These are phyloP conservation scores for Rhizophagus sp. DNA, from an alignment of 192 early-diverging fungal genomes.

Conservation along the genomic window DNA sequence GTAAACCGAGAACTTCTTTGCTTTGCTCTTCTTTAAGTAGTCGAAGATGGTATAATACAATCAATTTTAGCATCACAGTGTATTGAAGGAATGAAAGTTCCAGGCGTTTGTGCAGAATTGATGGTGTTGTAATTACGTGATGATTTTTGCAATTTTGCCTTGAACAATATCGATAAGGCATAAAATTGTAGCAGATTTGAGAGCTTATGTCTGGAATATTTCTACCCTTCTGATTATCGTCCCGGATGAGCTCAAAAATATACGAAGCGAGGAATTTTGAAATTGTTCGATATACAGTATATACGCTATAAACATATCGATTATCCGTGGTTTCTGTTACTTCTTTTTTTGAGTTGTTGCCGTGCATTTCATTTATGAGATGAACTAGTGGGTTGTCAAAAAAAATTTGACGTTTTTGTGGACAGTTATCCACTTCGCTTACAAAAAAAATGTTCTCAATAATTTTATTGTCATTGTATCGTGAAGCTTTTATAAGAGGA, in stretches of 20 bases:
- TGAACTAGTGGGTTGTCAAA: constrained; percentile 13
- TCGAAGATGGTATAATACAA: not conserved
- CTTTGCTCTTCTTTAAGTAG: constrained; percentile 1
- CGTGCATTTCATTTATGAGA: not conserved
- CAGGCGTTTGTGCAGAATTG: not conserved
- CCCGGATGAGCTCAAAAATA: constrained; percentile 3
- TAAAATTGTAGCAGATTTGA: not conserved
- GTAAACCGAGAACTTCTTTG: not conserved
- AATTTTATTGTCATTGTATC: not conserved
- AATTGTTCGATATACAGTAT: not conserved
- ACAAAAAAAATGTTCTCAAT: constrained; percentile 19
- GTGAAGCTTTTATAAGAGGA: not conserved
- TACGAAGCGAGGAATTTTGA: not conserved
- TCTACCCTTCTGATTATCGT: not conserved
- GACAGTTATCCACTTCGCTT: not conserved
- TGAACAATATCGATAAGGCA: not conserved
- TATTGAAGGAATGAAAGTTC: constrained; percentile 9
- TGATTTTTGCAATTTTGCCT: not conserved
- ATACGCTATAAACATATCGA: not conserved
- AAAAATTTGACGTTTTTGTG: constrained; percentile 9
- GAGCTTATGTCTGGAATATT: not conserved
- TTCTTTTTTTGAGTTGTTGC: too few relatives aligned
- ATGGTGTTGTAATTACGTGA: constrained; percentile 5
- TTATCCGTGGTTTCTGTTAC: not conserved
- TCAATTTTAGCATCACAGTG: constrained; percentile 6